Base-by-base conservation (phyloP, 371 early-diverging fungal species). In the Nematocida minor region DNA sequence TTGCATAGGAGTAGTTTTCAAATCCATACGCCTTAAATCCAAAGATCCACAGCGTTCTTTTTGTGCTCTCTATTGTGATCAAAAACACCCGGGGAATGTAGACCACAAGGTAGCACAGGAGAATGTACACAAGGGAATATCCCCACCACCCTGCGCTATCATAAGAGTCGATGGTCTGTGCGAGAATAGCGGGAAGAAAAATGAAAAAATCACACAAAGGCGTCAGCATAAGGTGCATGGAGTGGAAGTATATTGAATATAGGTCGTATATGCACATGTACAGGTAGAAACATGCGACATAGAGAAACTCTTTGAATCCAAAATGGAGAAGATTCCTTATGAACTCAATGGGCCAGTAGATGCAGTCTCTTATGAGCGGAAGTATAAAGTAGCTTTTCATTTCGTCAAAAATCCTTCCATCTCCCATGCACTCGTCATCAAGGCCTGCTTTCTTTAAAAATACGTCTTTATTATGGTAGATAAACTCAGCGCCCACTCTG, bases 271-370 rank as follows among this genome's bases (percentile, higher is more conserved):
- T 62, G 18, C 4, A 41, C 14, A 44, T 6, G 42, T 42, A 62
- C 25, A 62, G 11, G 14, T 18, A 62, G n/a, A 62, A 42, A 18
- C 29, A 25, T 7, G 42, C 1, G 14, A 62, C 25, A 29, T 62
- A 62, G 9, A 62, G 11, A 16, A 6, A 9, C 27, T 62, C 63
- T 25, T 41, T 40, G 25, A 22, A 62, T 4, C 63, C 46, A 31
- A 62, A 7, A 27, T 62, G 38, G n/a, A 62, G 16, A 22, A 62
- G 40, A 44, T 62, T 62, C 25, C 63, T 40, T 6, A 62, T 36
- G 29, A 62, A 62, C 42, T 62, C 63, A 62, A 62, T 41, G 6
- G 42, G 20, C 63, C 63, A 62, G 4, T 14, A 6, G n/a, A 44
- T n/a, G 16, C n/a, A 18, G 7, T 62, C 63, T 62, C 27, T 62